A percentile compares a stretch with the other conserved stretches of the same genome.
Evolutionary conservation across 1,284 basidiomycete species (phyloP).

Genomic region (Macrocystidia cucumis): DNA sequence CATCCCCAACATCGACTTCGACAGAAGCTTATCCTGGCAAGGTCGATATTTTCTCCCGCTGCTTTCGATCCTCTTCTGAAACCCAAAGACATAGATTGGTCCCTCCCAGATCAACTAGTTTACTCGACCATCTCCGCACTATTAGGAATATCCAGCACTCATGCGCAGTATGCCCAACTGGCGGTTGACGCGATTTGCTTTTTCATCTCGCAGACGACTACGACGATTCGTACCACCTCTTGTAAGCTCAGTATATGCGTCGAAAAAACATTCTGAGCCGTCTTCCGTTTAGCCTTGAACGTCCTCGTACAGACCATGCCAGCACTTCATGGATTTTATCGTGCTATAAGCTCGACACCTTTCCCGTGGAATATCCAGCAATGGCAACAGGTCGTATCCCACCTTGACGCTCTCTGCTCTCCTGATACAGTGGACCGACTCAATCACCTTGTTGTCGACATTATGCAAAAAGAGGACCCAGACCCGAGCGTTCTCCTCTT

Average conservation of each 20-base stretch:
- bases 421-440: conserved; percentile 57
- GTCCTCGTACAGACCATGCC: conserved; percentile 74
- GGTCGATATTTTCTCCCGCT: conserved; percentile 33
- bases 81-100: conserved; percentile 52
- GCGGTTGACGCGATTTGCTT: conserved; percentile 49
- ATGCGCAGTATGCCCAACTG: conserved; percentile 37
- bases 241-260: conserved; percentile 33
- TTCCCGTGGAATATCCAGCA: conserved; percentile 70
- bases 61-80: conserved; percentile 2
- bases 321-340: conserved; percentile 80
- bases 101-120: conserved; percentile 75
- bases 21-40: conserved; percentile 69
- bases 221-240: conserved; percentile 42
- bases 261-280: conserved; percentile 3
- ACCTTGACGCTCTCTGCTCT: conserved; percentile 51
- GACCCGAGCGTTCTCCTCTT: conserved; percentile 46
- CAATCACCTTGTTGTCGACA: conserved; percentile 58
- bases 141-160: conserved; percentile 51
- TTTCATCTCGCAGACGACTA: conserved; percentile 54
- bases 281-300: conserved; percentile 44
- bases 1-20: conserved; percentile 69
- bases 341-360: conserved; percentile 72
- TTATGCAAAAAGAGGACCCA: conserved; percentile 45
- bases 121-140: conserved; percentile 71
- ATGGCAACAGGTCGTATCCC: conserved; percentile 52